Percentiles rank a stretch among this genome's conserved stretches.
These are phyloP conservation scores for Geranomyces variabilis DNA, from an alignment of 192 early-diverging fungal genomes.

Conservation along the genomic window DNA sequence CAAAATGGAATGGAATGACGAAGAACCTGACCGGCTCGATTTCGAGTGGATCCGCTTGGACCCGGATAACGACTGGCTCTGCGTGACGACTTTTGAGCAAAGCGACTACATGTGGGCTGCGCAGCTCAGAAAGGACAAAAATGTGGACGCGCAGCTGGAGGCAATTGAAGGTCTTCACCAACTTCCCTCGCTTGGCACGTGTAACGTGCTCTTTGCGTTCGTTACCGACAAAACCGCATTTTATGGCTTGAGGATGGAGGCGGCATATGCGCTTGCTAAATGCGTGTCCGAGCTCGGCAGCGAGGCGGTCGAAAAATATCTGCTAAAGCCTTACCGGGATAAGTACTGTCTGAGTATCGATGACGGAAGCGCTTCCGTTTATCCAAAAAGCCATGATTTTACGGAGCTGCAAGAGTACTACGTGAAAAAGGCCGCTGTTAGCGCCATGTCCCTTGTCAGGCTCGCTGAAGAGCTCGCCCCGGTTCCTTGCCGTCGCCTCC, in stretches of 20 bases:
- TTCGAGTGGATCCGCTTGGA: conserved; percentile 98
- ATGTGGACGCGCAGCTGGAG: conserved; percentile 91
- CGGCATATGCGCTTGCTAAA: conserved; percentile 41
- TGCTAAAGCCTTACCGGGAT: conserved; percentile 74
- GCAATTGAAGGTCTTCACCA: conserved; percentile 61
- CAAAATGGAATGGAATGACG: conserved; percentile 74
- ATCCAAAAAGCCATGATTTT: conserved; percentile 88
- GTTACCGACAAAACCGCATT: conserved; percentile 8
- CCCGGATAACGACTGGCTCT: conserved; percentile 93
- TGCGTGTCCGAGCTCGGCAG: conserved; percentile 19
- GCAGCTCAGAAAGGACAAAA: conserved; percentile 85
- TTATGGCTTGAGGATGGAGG: conserved; percentile 41
- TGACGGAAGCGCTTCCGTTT: not conserved
- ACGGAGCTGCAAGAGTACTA: conserved; percentile 85
- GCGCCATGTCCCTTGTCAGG: conserved; percentile 73
- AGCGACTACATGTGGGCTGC: conserved; percentile 95
- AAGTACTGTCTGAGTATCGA: conserved; percentile 60
- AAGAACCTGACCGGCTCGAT: conserved; percentile 66
- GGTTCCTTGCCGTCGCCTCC: conserved; percentile 59
- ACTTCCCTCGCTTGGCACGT: conserved; percentile 43
- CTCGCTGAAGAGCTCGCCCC: conserved; percentile 68
- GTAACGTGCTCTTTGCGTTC: not conserved
- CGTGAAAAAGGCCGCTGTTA: conserved; percentile 73
- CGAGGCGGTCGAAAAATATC: not conserved
- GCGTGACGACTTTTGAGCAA: conserved; percentile 82